phyloP scores from a whole-genome alignment of 768 basidiomycete genomes.

The Lentinula lateritia region DNA sequence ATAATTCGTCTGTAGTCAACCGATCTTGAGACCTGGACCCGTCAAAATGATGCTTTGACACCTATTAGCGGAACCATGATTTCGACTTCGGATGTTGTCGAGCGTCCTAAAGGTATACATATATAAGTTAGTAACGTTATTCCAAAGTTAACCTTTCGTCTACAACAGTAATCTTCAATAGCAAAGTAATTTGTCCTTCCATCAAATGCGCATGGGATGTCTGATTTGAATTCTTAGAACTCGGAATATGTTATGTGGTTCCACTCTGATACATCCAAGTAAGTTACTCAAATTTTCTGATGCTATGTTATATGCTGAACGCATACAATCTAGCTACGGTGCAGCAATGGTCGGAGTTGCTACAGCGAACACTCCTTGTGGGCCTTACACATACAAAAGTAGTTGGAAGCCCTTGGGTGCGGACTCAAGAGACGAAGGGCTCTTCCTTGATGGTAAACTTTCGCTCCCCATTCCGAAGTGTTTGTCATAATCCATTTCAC shows the following conservation, averaged over 20 bases:
- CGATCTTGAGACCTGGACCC: conserved; percentile 49
- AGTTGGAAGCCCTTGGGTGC: conserved; percentile 55
- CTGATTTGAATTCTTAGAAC: conserved; percentile 29
- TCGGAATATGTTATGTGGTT: conserved; percentile 70
- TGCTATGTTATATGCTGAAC: not conserved
- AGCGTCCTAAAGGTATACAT: conserved; percentile 51
- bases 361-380: conserved; percentile 52
- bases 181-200: conserved; percentile 26
- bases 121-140: not conserved
- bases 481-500: not conserved
- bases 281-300: conserved; percentile 12
- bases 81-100: conserved; percentile 52
- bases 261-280: conserved; percentile 60
- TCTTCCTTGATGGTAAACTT: conserved; percentile 48
- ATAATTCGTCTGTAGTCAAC: conserved; percentile 27
- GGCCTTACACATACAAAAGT: conserved; percentile 50
- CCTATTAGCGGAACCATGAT: conserved; percentile 51
- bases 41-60: conserved; percentile 53
- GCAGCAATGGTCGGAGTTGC: conserved; percentile 62
- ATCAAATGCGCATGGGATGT: not conserved
- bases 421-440: conserved; percentile 53
- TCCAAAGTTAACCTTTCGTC: not conserved
- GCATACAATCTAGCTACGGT: conserved; percentile 42
- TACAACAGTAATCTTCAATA: conserved; percentile 45
- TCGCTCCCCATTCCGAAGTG: not conserved